A percentile compares a stretch with the other conserved stretches of the same genome.
phyloP scores from a whole-genome alignment of 129 eudicot species.

The Flaveria sonorensis region DNA sequence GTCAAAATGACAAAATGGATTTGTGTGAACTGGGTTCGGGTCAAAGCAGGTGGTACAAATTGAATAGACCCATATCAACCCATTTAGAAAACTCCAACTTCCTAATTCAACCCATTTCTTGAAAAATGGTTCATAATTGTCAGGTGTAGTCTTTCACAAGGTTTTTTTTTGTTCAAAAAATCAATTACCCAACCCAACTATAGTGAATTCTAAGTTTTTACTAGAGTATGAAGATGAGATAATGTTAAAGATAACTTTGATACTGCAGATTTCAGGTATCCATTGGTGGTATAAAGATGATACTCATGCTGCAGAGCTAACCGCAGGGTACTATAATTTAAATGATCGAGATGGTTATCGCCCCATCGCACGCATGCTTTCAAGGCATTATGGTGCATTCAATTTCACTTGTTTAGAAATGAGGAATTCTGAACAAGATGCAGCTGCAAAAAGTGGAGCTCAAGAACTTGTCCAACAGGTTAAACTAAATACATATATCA shows the following conservation, averaged over 20 bases:
- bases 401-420: constrained; percentile 89
- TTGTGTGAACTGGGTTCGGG: neutral
- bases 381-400: constrained; percentile 64
- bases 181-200: neutral
- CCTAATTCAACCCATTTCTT: too few species aligned
- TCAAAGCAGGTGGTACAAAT: neutral
- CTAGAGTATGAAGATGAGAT: neutral
- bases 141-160: neutral
- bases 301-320: constrained; percentile 80
- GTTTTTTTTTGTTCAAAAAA: neutral
- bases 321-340: constrained; percentile 77
- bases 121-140: neutral
- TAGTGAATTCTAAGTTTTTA: neutral
- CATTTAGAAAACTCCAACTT: too few species aligned
- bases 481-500: neutral
- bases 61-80: too few species aligned
- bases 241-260: neutral
- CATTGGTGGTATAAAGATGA: constrained; percentile 92
- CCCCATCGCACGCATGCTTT: constrained; percentile 83
- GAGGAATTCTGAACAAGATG: constrained; percentile 70
- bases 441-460: constrained; percentile 67
- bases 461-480: constrained; percentile 92
- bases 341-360: constrained; percentile 80
- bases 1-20: neutral
- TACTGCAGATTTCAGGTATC: constrained; percentile 73